phyloP scores from a whole-genome alignment of 1,284 basidiomycete species.

The Naganishia sp. region DNA sequence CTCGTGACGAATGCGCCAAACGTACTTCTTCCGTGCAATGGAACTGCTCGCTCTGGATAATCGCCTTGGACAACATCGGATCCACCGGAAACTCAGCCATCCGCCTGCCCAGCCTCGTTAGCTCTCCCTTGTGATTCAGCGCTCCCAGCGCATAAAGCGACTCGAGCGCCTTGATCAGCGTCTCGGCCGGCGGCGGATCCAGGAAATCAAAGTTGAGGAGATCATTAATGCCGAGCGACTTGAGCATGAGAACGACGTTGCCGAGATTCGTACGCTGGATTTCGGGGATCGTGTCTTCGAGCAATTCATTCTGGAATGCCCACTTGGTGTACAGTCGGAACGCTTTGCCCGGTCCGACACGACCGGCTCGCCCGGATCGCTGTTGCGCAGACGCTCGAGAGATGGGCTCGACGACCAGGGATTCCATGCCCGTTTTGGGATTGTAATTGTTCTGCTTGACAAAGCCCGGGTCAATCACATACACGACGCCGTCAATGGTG shows the following conservation, averaged over 20 bases:
- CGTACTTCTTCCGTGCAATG: constrained; percentile 92
- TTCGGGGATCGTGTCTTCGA: constrained; percentile 64
- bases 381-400: constrained; percentile 97
- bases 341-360: constrained; percentile 97
- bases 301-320: constrained; percentile 64
- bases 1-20: constrained; percentile 1
- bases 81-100: constrained; percentile 99
- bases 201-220: constrained; percentile 65
- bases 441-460: constrained; percentile 98
- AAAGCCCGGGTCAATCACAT: constrained; percentile 96
- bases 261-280: constrained; percentile 57
- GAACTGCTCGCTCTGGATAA: constrained; percentile 92
- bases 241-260: constrained; percentile 62
- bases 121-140: constrained; percentile 90
- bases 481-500: constrained; percentile 96
- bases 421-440: constrained; percentile 94
- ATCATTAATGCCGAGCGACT: constrained; percentile 65
- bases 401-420: constrained; percentile 91
- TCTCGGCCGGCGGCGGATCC: constrained; percentile 82
- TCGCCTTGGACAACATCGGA: constrained; percentile 94
- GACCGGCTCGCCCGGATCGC: constrained; percentile 92
- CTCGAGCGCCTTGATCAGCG: constrained; percentile 93
- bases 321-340: constrained; percentile 77
- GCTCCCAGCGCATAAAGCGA: constrained; percentile 93
- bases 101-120: constrained; percentile 90